Evolutionary conservation across 768 basidiomycete genomes (phyloP), one percentile per base, ranked within the genome.

Genomic region (Psilocybe cyanescens): DNA sequence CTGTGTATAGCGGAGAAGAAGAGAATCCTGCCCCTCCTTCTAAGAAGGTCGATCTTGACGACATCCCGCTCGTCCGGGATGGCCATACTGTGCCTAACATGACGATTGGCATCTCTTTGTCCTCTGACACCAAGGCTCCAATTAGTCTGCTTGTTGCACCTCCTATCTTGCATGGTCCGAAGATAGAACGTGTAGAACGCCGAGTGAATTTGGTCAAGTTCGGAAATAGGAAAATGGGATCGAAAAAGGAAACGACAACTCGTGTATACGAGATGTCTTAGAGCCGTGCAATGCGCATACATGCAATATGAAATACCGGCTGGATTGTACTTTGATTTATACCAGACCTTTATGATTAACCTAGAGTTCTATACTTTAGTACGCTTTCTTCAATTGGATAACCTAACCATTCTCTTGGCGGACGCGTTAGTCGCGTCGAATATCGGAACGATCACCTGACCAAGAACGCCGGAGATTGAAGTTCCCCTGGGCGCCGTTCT

Each of bases 171-270:
- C 47, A 46, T 37, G 58, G 51, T 6, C 49, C 51, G 3, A 17
- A 58, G 45, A 56, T 52, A 30, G 63, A 55, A 7, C 61, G 53
- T 4, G 41, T 59, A 4, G 61, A 65, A 30, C 52, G 64, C 2
- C 48, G 64, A 29, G 66, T 67, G 5, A 61, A 54, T 8, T 45
- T 67, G 35, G 60, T 67, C 14, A 66, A 66, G 29, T 65, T 63
- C 14, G 52, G 66, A 12, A 60, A 65, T 6, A 67, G 60, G 53
- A 61, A 53, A 31, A n/a, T 47, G n/a, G 68, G 68, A 4, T 57
- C 61, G 3, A 67, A 65, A 41, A 69, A 65, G 48, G 62, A 60
- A 31, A 69, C 66, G 0, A 45, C 51, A 17, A 69, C 68, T 8
- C 44, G 48, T 28, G 57, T 65, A 47, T 67, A 67, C 44, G 53